These are phyloP conservation scores for Gossypium arboreum DNA, from an alignment of 345 rosid species.

Conservation along the genomic window DNA sequence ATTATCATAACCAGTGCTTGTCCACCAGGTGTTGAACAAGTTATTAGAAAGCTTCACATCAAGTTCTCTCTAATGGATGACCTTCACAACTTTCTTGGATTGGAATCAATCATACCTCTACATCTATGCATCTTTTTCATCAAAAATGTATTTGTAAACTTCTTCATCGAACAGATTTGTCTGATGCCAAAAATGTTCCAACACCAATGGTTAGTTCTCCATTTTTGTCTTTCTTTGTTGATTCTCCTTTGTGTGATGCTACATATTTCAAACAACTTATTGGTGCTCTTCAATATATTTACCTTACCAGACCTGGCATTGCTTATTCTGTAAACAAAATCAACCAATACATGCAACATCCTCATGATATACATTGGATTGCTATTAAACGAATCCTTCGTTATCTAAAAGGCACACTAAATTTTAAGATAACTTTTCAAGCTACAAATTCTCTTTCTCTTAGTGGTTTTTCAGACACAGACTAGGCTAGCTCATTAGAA, in stretches of 20 bases:
- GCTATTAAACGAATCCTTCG: too few species aligned
- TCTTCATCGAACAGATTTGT: too few species aligned
- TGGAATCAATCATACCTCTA: too few species aligned
- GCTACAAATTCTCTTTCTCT: neutral
- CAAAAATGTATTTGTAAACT: too few species aligned
- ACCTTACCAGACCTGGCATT: neutral
- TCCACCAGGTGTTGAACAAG: neutral
- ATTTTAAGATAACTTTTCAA: too few species aligned
- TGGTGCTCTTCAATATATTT: neutral
- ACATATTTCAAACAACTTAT: too few species aligned
- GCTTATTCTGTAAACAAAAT: neutral
- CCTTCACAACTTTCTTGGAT: neutral
- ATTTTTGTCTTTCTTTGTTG: too few species aligned
- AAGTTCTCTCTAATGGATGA: neutral
- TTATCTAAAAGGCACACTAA: neutral
- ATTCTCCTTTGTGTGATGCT: too few species aligned
- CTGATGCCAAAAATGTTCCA: too few species aligned
- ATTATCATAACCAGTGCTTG: too few species aligned
- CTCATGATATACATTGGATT: neutral
- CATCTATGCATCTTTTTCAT: too few species aligned
- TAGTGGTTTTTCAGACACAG: neutral
- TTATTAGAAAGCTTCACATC: too few species aligned
- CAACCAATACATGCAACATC: neutral
- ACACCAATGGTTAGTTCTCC: neutral
- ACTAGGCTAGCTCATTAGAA: neutral